Conservation (phyloP, 164 flowering plant genomes). For the Magnolia changhungtana region DNA sequence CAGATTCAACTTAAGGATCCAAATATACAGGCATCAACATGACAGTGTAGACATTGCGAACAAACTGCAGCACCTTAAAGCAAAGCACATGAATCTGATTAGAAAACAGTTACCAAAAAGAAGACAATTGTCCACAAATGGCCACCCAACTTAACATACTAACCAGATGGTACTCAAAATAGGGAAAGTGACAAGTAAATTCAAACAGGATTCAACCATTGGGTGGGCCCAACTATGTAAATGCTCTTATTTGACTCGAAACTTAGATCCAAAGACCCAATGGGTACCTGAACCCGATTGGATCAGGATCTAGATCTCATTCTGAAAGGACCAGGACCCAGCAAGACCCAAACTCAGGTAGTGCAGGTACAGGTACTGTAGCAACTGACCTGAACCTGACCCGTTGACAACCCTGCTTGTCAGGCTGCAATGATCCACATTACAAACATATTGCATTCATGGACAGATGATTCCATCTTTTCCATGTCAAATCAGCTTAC, state of each 20-base stretch:
- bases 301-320: no score
- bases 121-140: background rate
- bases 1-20: slow-evolving; percentile 1
- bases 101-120: background rate
- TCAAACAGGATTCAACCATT: background rate
- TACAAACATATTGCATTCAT: no score
- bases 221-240: background rate
- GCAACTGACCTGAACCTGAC: background rate
- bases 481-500: no score
- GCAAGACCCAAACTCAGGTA: background rate
- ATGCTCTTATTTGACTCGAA: background rate
- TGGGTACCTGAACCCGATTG: background rate
- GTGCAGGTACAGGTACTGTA: background rate
- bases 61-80: background rate
- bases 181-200: background rate
- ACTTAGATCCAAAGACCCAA: background rate
- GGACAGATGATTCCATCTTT: no score
- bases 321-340: background rate
- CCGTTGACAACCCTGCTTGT: background rate
- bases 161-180: background rate
- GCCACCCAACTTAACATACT: background rate
- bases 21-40: background rate
- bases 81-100: slow-evolving; percentile 6
- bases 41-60: background rate
- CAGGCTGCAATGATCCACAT: background rate